Evolutionary conservation across 306 rosid species (phyloP).

Genomic region (Chamaecrista fasciculata): DNA sequence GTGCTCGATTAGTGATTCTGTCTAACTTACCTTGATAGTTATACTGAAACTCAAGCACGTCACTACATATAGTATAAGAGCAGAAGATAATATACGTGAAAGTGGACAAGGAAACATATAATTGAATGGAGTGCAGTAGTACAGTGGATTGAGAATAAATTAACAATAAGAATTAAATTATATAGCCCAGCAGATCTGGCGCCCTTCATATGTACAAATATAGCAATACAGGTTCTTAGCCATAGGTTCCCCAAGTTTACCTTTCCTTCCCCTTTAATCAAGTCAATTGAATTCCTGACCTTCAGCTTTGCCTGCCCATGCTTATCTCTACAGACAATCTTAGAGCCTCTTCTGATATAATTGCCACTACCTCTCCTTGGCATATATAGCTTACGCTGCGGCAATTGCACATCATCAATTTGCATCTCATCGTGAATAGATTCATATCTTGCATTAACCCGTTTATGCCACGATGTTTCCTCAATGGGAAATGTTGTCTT

Average conservation of each 20-base stretch:
- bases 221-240: slow-evolving; percentile 39
- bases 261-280: slow-evolving; percentile 56
- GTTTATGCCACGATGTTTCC: slow-evolving; percentile 20
- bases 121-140: slow-evolving; percentile 16
- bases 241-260: slow-evolving; percentile 54
- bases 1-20: slow-evolving; percentile 7
- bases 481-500: slow-evolving; percentile 29
- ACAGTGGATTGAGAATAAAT: slow-evolving; percentile 25
- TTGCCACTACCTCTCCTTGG: slow-evolving; percentile 32
- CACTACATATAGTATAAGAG: slow-evolving; percentile 6
- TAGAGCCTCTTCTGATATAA: slow-evolving; percentile 36
- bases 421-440: slow-evolving; percentile 36
- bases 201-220: slow-evolving; percentile 41
- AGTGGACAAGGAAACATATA: slow-evolving; percentile 24
- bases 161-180: slow-evolving; percentile 26
- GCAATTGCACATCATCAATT: slow-evolving; percentile 34
- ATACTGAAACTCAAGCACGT: slow-evolving; percentile 30
- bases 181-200: slow-evolving; percentile 35
- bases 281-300: slow-evolving; percentile 54
- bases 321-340: slow-evolving; percentile 37
- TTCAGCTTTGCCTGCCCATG: slow-evolving; percentile 42
- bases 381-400: slow-evolving; percentile 30
- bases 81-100: slow-evolving; percentile 15
- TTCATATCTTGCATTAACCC: slow-evolving; percentile 26
- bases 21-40: slow-evolving; percentile 28